Evolutionary conservation across 2,329 filamentous ascomycete genomes (phyloP).

Genomic region (Calycina marina): DNA sequence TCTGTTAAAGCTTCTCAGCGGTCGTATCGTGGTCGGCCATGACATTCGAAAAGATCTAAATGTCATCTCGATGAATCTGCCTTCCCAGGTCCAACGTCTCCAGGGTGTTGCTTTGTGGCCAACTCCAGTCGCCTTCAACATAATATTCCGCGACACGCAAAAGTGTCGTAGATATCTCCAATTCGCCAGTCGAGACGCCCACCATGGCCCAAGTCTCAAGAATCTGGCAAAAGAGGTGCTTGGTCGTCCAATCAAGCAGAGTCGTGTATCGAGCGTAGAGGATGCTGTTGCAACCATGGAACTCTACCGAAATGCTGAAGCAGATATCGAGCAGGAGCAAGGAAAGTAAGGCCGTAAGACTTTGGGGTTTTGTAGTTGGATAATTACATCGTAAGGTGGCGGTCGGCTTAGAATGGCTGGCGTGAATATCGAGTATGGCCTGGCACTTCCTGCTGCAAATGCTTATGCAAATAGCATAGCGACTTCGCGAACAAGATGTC

Average conservation of each 20-base stretch:
- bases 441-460: slow-evolving; percentile 1
- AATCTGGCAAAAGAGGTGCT: slow-evolving; percentile 2
- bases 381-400: slow-evolving; percentile 1
- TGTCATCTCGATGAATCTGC: background rate
- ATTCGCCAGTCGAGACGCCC: slow-evolving; percentile 1
- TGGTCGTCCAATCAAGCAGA: slow-evolving; percentile 3
- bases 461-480: no score
- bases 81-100: background rate
- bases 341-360: background rate
- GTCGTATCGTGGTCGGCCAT: slow-evolving; percentile 1
- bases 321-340: slow-evolving; percentile 3
- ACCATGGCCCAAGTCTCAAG: slow-evolving; percentile 2
- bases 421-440: background rate
- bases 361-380: background rate
- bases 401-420: slow-evolving; percentile 1
- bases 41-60: slow-evolving; percentile 3
- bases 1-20: slow-evolving; percentile 2
- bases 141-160: slow-evolving; percentile 2
- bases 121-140: slow-evolving; percentile 1
- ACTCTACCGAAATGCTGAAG: slow-evolving; percentile 2
- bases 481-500: no score
- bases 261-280: slow-evolving; percentile 2
- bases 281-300: slow-evolving; percentile 3
- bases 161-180: slow-evolving; percentile 2
- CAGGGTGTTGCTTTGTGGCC: slow-evolving; percentile 1